phyloP scores from a whole-genome alignment of 495 filamentous ascomycete genomes.

The Aspergillus funiculosus region DNA sequence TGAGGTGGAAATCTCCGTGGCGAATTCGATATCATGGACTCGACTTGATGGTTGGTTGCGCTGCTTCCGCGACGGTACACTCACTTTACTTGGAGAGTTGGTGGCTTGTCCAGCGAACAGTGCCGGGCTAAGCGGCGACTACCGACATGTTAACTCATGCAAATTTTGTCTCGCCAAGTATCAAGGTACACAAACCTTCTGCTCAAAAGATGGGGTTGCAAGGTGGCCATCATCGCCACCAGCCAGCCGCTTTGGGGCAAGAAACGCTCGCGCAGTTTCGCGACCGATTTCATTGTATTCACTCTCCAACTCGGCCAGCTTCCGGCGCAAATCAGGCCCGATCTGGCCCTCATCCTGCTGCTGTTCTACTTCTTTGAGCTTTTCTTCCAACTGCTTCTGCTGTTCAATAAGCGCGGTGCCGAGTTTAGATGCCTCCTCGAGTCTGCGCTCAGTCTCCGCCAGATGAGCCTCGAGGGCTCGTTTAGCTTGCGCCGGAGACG shows the following conservation, averaged over 20 bases:
- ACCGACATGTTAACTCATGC: constrained; percentile 13
- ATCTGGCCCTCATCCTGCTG: constrained; percentile 76
- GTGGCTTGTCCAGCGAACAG: constrained; percentile 81
- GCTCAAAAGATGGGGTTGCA: constrained; percentile 58
- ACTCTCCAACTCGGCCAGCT: constrained; percentile 78
- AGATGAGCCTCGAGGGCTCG: constrained; percentile 86
- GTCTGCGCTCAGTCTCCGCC: constrained; percentile 79
- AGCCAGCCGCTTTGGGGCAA: constrained; percentile 71
- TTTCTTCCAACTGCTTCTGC: constrained; percentile 69
- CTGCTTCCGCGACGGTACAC: constrained; percentile 74
- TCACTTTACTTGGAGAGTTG: constrained; percentile 83
- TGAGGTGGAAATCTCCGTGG: constrained; percentile 88
- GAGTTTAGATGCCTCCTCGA: constrained; percentile 84
- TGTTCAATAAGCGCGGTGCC: constrained; percentile 83
- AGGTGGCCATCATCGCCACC: constrained; percentile 53
- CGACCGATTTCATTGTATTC: constrained; percentile 93
- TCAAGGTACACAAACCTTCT: constrained; percentile 40
- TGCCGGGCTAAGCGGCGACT: constrained; percentile 68
- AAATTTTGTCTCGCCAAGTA: not conserved
- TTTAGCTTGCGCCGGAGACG: constrained; percentile 79
- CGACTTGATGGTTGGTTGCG: constrained; percentile 83
- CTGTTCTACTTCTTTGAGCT: constrained; percentile 77
- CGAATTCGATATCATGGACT: constrained; percentile 92
- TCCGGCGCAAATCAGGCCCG: constrained; percentile 73
- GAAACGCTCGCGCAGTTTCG: constrained; percentile 81